phyloP scores from a whole-genome alignment of 176 grass and related monocot genomes.

The Oryza glumipatula region DNA sequence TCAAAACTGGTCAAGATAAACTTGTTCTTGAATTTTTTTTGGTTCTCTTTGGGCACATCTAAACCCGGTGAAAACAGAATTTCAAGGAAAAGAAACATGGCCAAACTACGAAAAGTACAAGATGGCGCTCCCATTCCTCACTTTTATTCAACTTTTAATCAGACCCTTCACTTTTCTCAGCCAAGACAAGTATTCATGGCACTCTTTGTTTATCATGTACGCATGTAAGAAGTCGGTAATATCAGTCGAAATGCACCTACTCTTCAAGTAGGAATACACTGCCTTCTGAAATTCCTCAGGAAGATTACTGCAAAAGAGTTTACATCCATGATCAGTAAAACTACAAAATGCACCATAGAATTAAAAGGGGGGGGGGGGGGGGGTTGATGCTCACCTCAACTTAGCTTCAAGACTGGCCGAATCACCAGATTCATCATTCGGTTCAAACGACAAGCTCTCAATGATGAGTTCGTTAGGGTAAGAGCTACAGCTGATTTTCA shows the following conservation, averaged over 20 bases:
- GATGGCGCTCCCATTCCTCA: neutral
- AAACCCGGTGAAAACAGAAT: neutral
- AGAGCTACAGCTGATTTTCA: conserved; percentile 47
- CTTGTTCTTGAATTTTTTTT: neutral
- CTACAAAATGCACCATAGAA: neutral
- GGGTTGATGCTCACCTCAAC: conserved; percentile 15
- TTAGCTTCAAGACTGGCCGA: conserved; percentile 29
- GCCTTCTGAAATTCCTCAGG: conserved; percentile 42
- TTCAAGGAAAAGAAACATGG: neutral
- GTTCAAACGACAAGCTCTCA: conserved; percentile 34
- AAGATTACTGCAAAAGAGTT: conserved; percentile 41
- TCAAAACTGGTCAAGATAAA: too few species aligned
- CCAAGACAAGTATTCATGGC: conserved; percentile 54
- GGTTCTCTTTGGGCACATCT: neutral
- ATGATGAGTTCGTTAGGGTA: conserved; percentile 39
- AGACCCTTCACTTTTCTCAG: conserved; percentile 46
- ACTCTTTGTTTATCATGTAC: conserved; percentile 57
- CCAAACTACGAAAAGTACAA: conserved; percentile 1
- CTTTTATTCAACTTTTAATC: conserved; percentile 32
- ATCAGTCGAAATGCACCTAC: conserved; percentile 39
- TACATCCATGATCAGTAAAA: conserved; percentile 16
- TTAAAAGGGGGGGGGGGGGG: too few species aligned
- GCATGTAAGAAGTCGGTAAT: conserved; percentile 47
- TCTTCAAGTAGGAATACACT: conserved; percentile 40
- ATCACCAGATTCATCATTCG: neutral